Evolutionary conservation across 768 basidiomycete species (phyloP).

Genomic region (Serendipita sp.): DNA sequence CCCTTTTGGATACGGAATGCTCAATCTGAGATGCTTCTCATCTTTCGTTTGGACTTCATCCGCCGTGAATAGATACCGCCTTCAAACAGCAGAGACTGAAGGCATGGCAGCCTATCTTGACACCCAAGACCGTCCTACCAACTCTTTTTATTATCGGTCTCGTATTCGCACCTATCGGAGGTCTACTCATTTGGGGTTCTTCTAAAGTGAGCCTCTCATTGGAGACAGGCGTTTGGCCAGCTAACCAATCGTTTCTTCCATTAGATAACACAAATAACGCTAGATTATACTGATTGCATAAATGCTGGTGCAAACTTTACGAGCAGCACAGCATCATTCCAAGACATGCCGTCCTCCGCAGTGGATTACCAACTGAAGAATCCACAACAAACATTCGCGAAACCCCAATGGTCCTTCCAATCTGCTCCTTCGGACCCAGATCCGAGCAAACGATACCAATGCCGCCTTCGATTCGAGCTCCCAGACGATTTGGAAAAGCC

Average conservation of each 20-base stretch:
- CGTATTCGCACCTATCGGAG: conserved; percentile 92
- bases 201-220: conserved; percentile 30
- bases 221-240: background rate
- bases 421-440: conserved; percentile 31
- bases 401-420: conserved; percentile 67
- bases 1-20: conserved; percentile 7
- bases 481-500: conserved; percentile 56
- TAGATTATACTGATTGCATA: conserved; percentile 93
- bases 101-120: conserved; percentile 99
- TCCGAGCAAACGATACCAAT: conserved; percentile 32
- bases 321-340: background rate
- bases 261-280: conserved; percentile 79
- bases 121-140: conserved; percentile 92
- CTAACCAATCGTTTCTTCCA: conserved; percentile 13
- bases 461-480: conserved; percentile 67
- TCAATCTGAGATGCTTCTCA: conserved; percentile 12
- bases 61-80: conserved; percentile 55
- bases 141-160: conserved; percentile 91
- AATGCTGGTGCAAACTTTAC: conserved; percentile 31
- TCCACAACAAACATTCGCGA: conserved; percentile 26
- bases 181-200: conserved; percentile 82
- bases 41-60: conserved; percentile 8
- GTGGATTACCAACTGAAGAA: conserved; percentile 43
- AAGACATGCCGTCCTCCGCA: conserved; percentile 18
- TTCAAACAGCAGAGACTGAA: conserved; percentile 99